Base-by-base conservation (phyloP, 1,139 yeast species). In the Diutina sp. region DNA sequence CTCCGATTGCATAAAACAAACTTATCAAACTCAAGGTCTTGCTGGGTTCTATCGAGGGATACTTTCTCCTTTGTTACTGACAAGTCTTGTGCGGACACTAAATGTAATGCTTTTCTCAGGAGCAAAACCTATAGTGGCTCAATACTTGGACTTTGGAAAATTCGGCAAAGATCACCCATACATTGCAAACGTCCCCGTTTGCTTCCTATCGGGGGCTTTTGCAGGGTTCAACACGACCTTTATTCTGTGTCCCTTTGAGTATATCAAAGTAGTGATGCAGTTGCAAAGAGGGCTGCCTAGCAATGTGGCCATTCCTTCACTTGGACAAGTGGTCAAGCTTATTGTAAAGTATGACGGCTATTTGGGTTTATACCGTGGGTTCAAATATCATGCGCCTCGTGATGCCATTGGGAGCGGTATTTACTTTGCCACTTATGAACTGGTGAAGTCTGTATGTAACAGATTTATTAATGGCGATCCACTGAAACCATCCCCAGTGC, bases 221-320 rank as follows among this genome's bases (percentile, higher is more conserved):
- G 83, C 95, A 0, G 96, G 96, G 2, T 80, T 80, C 2, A 72
- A 78, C 1, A 84, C 86, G 14, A 78, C 90, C 1, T 56, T 81
- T 5, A 80, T 87, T 66, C 88, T 95, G 2, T 85, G 93, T 63
- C 97, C 97, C 0, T 89, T 89, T 66, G 97, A 89, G 67, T 82
- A 87, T 67, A 84, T 93, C 55, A 90, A 90, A 66, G 76, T 89
- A 7, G 53, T 32, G 25, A 50, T 50, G 53, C 53, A 50, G 18
- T 18, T 50, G 5, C 44, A 50, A 32, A 9, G 44, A 21, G 41
- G 41, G 5, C 53, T 50, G 41, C 25, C 41, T 12, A 18, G 41
- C 25, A 18, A 28, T 6, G 30, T 54, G 7, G 14, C 67, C 7
- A 59, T 58, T 51, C 61, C 65, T 1, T 65, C 75, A 6, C 71